Evolutionary conservation across 495 filamentous ascomycete genomes (phyloP).

Genomic region (Penicillium steckii): DNA sequence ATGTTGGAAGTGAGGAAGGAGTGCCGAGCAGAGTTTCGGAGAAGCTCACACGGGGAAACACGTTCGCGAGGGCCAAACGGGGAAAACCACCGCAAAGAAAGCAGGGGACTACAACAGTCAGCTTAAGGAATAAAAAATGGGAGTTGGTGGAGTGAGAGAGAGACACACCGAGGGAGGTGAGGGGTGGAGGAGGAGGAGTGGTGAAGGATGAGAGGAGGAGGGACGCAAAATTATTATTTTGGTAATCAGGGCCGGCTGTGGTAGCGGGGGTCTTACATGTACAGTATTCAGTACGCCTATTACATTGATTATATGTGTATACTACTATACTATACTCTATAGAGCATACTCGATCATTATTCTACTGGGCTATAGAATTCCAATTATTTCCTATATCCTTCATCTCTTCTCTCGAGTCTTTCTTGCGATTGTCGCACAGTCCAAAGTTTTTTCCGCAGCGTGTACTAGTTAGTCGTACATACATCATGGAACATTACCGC

Average conservation of each 20-base stretch:
- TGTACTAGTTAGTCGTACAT: not conserved
- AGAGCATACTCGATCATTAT: no score
- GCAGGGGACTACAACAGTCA: not conserved
- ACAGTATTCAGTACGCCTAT: not conserved
- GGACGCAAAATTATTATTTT: slow-evolving; percentile 26
- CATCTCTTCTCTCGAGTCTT: not conserved
- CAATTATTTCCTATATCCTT: not conserved
- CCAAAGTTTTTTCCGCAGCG: not conserved
- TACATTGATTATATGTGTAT: not conserved
- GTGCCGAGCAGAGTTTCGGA: slow-evolving; percentile 4
- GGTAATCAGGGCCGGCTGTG: slow-evolving; percentile 21
- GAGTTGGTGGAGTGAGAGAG: slow-evolving; percentile 12
- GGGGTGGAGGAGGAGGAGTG: slow-evolving; percentile 21
- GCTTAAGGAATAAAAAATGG: slow-evolving; percentile 3
- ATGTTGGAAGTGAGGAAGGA: slow-evolving; percentile 4
- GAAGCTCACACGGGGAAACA: slow-evolving; percentile 21
- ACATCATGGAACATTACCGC: not conserved
- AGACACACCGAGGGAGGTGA: slow-evolving; percentile 16
- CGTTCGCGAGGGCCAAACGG: not conserved
- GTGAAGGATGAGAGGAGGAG: slow-evolving; percentile 21
- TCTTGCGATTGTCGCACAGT: not conserved
- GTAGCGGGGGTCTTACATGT: slow-evolving; percentile 17
- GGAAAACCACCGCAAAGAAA: not conserved
- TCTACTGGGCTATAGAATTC: no score
- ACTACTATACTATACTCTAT: not conserved